Evolutionary conservation across 2,329 filamentous ascomycete genomes (phyloP).

Genomic region (Trichophyton verrucosum): DNA sequence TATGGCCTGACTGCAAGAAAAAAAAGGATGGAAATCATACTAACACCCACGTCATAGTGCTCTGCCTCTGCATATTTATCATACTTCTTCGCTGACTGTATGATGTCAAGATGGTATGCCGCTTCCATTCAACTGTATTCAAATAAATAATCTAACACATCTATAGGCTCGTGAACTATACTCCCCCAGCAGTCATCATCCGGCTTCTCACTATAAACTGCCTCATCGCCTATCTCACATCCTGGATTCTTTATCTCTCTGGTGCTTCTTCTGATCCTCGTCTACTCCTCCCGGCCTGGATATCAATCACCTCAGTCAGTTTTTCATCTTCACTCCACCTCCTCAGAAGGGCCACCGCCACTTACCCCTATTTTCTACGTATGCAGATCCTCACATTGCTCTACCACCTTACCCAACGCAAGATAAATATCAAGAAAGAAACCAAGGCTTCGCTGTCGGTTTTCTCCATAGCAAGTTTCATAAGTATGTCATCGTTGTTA

Average conservation of each 20-base stretch:
- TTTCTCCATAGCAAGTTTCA: conserved; percentile 63
- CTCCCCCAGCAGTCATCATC: conserved; percentile 62
- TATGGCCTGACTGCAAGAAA: background rate
- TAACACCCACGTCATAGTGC: conserved; percentile 40
- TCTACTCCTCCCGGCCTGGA: conserved; percentile 63
- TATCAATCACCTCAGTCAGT: conserved; percentile 57
- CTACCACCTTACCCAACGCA: conserved; percentile 66
- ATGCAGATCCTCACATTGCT: conserved; percentile 56
- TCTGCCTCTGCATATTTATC: conserved; percentile 64
- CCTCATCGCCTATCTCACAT: conserved; percentile 62
- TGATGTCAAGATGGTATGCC: conserved; percentile 67
- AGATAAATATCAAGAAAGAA: conserved; percentile 68
- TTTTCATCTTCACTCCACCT: conserved; percentile 18
- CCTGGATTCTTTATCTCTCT: conserved; percentile 56
- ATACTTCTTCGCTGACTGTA: conserved; percentile 72
- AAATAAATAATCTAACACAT: conserved; percentile 5
- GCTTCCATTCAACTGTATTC: conserved; percentile 16
- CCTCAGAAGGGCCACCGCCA: background rate
- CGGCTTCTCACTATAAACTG: conserved; percentile 64
- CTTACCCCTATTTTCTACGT: background rate
- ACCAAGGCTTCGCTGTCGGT: conserved; percentile 65
- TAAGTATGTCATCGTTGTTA: conserved; percentile 59
- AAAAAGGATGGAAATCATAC: background rate
- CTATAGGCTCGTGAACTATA: conserved; percentile 67
- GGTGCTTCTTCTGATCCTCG: conserved; percentile 59